Evolutionary conservation across 2,329 filamentous ascomycete species (phyloP).

Genomic region (Ilyonectria mors-panacis): DNA sequence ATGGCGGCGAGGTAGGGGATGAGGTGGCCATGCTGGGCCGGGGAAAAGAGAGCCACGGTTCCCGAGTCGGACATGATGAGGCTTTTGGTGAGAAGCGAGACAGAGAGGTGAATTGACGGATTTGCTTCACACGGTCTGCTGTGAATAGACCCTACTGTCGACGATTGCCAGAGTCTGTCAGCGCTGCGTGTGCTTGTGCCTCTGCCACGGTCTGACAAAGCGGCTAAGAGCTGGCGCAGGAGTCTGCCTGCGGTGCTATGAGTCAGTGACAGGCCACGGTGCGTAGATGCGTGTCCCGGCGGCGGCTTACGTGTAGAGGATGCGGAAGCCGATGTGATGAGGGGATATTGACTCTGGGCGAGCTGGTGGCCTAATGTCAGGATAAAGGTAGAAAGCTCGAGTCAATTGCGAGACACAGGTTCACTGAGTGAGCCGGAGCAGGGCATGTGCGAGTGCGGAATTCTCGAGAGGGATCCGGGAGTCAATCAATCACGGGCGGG

Average conservation of each 20-base stretch:
- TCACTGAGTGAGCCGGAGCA: constrained; percentile 1
- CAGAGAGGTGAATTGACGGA: background rate
- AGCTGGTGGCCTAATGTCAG: background rate
- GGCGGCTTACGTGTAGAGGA: constrained; percentile 7
- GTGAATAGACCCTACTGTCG: background rate
- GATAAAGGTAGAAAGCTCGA: background rate
- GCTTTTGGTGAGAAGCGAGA: background rate
- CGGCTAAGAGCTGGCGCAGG: too few species aligned
- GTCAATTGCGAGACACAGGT: background rate
- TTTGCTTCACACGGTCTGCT: background rate
- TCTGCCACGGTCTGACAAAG: background rate
- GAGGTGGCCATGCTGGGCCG: constrained; percentile 64
- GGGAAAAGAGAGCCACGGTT: constrained; percentile 60
- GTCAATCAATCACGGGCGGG: constrained; percentile 7
- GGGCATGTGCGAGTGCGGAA: background rate
- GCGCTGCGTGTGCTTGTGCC: background rate
- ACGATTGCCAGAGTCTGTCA: background rate
- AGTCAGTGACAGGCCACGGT: background rate
- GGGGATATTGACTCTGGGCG: constrained; percentile 1
- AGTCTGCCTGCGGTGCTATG: background rate
- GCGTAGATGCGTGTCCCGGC: background rate
- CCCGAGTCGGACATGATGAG: constrained; percentile 51
- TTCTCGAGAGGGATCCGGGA: background rate
- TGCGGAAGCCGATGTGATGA: constrained; percentile 2
- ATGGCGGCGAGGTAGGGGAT: constrained; percentile 71